phyloP scores from a whole-genome alignment of 164 flowering plant genomes.

The Sedum album region DNA sequence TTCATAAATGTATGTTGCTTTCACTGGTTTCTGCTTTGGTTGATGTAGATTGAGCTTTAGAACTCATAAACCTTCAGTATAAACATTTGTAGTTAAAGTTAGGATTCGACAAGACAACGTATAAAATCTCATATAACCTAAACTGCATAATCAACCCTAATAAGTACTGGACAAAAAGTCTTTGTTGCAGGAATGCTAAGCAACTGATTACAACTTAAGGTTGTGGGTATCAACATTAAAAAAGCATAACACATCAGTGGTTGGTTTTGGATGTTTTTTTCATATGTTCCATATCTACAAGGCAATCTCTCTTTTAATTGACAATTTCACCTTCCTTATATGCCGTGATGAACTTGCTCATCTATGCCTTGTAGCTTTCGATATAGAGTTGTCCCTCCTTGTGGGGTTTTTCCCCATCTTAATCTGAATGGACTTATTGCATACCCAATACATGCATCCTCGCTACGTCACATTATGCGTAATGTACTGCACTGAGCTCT shows the following conservation, averaged over 20 bases:
- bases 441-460: not conserved
- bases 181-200: conserved; percentile 44
- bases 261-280: conserved; percentile 19
- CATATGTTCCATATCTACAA: conserved; percentile 17
- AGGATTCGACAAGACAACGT: not conserved
- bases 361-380: conserved; percentile 4
- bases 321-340: not conserved
- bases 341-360: conserved; percentile 5
- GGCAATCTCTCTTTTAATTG: conserved; percentile 7
- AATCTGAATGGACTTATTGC: not conserved
- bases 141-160: not conserved
- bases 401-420: conserved; percentile 7
- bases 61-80: not conserved
- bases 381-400: not conserved
- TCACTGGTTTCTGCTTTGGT: not conserved
- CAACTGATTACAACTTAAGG: conserved; percentile 22
- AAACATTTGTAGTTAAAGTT: not conserved
- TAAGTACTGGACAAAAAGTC: conserved; percentile 16
- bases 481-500: not conserved
- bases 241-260: conserved; percentile 14
- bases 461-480: not conserved
- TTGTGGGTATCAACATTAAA: conserved; percentile 18
- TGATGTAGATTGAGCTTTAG: conserved; percentile 3
- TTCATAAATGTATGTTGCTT: not conserved
- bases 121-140: not conserved